Evolutionary conservation across 768 basidiomycete genomes (phyloP).

Genomic region (Tricholoma sp.): DNA sequence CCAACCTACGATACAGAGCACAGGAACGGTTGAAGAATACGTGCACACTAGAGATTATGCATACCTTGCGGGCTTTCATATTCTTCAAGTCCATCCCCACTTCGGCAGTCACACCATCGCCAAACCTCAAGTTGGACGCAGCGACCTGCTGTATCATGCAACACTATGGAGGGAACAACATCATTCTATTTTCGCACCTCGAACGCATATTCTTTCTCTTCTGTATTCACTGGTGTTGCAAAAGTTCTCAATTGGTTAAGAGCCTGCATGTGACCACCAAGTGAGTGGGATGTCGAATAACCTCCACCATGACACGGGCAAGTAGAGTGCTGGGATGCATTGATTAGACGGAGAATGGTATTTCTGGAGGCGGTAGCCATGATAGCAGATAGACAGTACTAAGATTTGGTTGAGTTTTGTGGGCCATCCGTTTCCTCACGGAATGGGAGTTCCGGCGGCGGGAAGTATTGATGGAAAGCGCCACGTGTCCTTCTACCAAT

Average conservation of each 20-base stretch:
- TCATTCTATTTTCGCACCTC: conserved; percentile 43
- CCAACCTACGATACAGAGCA: conserved; percentile 62
- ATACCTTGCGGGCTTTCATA: conserved; percentile 82
- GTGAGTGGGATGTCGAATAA: conserved; percentile 33
- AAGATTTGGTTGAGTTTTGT: too few species aligned
- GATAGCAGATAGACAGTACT: conserved; percentile 9
- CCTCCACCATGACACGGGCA: conserved; percentile 77
- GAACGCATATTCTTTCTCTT: conserved; percentile 89
- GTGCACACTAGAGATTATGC: conserved; percentile 2
- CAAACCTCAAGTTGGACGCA: conserved; percentile 84
- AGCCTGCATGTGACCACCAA: conserved; percentile 39
- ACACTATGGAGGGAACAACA: neutral
- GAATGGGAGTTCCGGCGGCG: too few species aligned
- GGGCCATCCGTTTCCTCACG: too few species aligned
- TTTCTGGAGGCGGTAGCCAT: conserved; percentile 55
- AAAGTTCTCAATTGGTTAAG: conserved; percentile 63
- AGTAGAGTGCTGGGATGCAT: conserved; percentile 61
- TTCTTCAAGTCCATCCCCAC: conserved; percentile 94
- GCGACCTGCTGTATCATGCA: conserved; percentile 49
- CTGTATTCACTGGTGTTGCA: conserved; percentile 67
- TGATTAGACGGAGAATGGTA: conserved; percentile 69
- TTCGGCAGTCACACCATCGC: conserved; percentile 84
- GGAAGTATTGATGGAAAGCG: too few species aligned
- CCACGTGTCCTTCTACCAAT: too few species aligned
- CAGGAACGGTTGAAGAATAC: conserved; percentile 3